Evolutionary conservation across 768 basidiomycete genomes (phyloP), one percentile per base, ranked within the genome.

Genomic region (Lactarius indigo): DNA sequence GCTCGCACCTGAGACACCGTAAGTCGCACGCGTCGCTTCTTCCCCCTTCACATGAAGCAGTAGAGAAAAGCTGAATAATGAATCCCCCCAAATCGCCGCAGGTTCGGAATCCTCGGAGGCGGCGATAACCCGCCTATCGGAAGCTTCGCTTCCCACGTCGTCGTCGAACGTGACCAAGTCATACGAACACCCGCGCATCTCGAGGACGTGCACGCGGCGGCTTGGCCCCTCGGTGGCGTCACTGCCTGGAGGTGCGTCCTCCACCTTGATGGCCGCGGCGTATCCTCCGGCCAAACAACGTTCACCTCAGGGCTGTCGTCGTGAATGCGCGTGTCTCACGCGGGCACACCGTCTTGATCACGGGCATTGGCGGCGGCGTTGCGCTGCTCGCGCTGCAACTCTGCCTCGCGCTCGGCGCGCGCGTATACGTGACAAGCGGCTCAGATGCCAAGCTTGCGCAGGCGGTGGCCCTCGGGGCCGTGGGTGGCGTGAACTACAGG

Each of bases 331-430:
- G 80, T 5, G 86, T 92, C 17, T 67, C 83, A 60, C 71, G 77
- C 17, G 90, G 86, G 8, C 85, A 93, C 41, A 89, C 88, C 61
- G 81, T 95, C 47, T 83, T 94, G 55, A 88, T 95, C 65, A 91
- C 90, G 0, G 91, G 91, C 20, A 85, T 90, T 54, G 91, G 92
- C 28, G 92, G 92, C 23, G 92, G 93, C 15, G 93, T 95, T 44
- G 93, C 93, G 0, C 79, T 94, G 33, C 71, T 85, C 47, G 87
- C 89, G 0, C 76, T 94, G 66, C 92, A 95, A 74, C 75, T 94
- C 10, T 90, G 87, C 73, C 71, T 92, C 4, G 91, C 90, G 0
- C 82, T 82, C 62, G 90, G 92, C 33, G 89, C 90, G 1, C 83
- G 83, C 39, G 91, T 94, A n/a, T 94, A 87, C 74, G 91, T 94